Evolutionary conservation across 306 rosid species (phyloP).

Genomic region (Sechiopsis laciniata): DNA sequence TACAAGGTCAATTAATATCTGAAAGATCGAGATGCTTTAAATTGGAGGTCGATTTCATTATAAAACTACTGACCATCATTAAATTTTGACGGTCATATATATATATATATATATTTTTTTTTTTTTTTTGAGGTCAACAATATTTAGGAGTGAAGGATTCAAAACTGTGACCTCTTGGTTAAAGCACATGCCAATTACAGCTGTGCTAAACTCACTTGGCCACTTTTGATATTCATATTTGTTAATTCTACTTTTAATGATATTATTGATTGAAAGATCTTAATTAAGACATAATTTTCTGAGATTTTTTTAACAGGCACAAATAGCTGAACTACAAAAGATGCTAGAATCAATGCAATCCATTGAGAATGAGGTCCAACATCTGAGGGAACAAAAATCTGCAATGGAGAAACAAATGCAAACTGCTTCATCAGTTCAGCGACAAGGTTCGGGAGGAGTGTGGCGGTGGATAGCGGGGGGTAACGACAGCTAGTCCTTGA

Average conservation of each 20-base stretch:
- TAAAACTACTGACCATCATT: not conserved
- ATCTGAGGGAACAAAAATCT: slow-evolving; percentile 71
- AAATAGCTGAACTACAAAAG: slow-evolving; percentile 73
- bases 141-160: too few relatives aligned
- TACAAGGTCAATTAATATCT: slow-evolving; percentile 79
- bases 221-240: not conserved
- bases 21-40: slow-evolving; percentile 97
- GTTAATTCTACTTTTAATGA: not conserved
- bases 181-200: too few relatives aligned
- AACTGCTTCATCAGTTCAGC: slow-evolving; percentile 52
- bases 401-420: slow-evolving; percentile 64
- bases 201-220: not conserved
- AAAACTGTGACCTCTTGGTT: too few relatives aligned
- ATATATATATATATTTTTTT: too few relatives aligned
- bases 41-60: slow-evolving; percentile 53
- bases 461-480: slow-evolving; percentile 77
- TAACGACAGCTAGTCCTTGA: slow-evolving; percentile 25
- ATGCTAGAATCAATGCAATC: slow-evolving; percentile 66
- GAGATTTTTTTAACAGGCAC: slow-evolving; percentile 48
- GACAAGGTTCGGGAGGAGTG: slow-evolving; percentile 78
- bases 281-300: not conserved
- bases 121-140: too few relatives aligned
- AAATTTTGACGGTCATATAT: too few relatives aligned
- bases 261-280: slow-evolving; percentile 8
- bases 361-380: slow-evolving; percentile 71